Conservation (phyloP, 768 basidiomycete genomes). For the Hygrophoropsis aurantiaca region DNA sequence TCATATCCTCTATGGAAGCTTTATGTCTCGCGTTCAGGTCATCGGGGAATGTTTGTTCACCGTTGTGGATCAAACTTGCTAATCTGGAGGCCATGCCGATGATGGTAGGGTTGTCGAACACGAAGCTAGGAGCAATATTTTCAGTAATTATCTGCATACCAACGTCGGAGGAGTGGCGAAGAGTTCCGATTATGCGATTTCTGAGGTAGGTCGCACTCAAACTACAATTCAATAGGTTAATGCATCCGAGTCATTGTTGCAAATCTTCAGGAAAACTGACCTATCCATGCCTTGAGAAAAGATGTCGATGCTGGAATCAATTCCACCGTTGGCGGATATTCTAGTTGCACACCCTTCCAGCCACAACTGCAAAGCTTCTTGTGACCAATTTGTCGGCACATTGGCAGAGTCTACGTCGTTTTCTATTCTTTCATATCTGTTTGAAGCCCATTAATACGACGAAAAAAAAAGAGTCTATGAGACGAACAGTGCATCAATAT, state of each 20-base stretch:
- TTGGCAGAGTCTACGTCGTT: constrained; percentile 15
- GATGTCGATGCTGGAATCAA: constrained; percentile 21
- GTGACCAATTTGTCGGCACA: constrained; percentile 25
- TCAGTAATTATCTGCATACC: constrained; percentile 23
- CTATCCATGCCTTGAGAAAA: constrained; percentile 39
- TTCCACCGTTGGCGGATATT: constrained; percentile 5
- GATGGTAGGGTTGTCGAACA: constrained; percentile 42
- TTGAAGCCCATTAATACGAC: neutral
- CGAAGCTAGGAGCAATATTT: constrained; percentile 28
- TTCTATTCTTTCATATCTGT: constrained; percentile 34
- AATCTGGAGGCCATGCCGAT: constrained; percentile 5
- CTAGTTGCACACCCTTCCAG: constrained; percentile 22
- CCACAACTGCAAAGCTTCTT: constrained; percentile 21
- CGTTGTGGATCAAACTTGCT: constrained; percentile 5
- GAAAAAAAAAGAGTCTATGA: neutral
- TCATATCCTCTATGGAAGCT: constrained; percentile 34
- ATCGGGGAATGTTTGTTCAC: neutral
- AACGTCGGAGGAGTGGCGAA: constrained; percentile 30
- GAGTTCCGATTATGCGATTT: constrained; percentile 16
- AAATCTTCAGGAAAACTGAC: constrained; percentile 12
- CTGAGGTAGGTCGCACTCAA: constrained; percentile 30
- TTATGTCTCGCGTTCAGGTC: constrained; percentile 11
- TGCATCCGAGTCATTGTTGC: neutral
- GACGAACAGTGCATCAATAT: constrained; percentile 47
- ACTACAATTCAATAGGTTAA: constrained; percentile 10